These are phyloP conservation scores for Dryas alaskensis DNA, from an alignment of 306 rosid genomes.

Conservation along the genomic window DNA sequence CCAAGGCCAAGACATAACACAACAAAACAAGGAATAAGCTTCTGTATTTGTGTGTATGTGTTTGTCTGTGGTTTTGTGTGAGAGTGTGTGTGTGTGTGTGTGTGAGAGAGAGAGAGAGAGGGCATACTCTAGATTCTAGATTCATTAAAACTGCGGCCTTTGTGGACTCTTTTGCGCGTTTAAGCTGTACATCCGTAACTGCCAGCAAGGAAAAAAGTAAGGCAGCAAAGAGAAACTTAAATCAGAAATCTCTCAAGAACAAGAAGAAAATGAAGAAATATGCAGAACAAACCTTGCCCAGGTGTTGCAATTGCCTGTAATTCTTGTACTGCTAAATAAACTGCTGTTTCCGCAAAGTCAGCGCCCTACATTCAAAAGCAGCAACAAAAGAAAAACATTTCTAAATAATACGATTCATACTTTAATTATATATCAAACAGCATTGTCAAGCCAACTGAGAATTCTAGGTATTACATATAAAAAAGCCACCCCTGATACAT, in stretches of 20 bases:
- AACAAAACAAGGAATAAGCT: too few relatives aligned
- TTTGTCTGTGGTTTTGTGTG: background rate
- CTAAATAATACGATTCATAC: background rate
- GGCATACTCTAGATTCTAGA: slow-evolving; percentile 85
- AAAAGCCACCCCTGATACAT: too few relatives aligned
- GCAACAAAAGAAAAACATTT: background rate
- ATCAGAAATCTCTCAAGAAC: background rate
- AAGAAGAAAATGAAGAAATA: slow-evolving; percentile 7
- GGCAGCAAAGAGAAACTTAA: background rate
- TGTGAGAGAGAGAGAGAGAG: slow-evolving; percentile 10
- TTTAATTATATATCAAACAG: background rate
- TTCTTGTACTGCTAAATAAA: slow-evolving; percentile 79
- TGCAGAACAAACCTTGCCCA: slow-evolving; percentile 62
- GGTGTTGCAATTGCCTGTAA: slow-evolving; percentile 72
- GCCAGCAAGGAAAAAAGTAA: slow-evolving; percentile 25
- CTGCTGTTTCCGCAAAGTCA: slow-evolving; percentile 58
- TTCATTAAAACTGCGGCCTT: slow-evolving; percentile 96
- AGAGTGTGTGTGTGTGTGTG: background rate
- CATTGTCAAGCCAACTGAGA: background rate
- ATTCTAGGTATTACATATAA: background rate
- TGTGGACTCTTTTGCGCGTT: slow-evolving; percentile 85
- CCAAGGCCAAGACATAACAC: background rate
- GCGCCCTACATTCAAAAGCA: slow-evolving; percentile 51
- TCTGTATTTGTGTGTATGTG: background rate
- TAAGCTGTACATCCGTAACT: slow-evolving; percentile 78